A percentile compares a stretch with the other conserved stretches of the same genome.
These are phyloP conservation scores for Diaporthe australafricana DNA, from an alignment of 2,329 filamentous ascomycete genomes.

Conservation along the genomic window DNA sequence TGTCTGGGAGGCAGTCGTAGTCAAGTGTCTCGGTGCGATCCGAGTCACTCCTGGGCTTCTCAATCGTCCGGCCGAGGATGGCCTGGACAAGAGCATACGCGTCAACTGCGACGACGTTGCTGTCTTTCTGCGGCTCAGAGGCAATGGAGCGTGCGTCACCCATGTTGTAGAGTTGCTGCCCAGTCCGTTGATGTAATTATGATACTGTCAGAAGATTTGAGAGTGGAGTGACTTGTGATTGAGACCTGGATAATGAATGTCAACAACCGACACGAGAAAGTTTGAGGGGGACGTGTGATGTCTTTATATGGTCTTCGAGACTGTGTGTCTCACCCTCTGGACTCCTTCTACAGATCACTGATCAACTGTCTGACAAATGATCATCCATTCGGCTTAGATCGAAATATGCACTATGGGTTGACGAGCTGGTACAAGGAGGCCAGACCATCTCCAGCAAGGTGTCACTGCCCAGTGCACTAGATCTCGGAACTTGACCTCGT, in stretches of 20 bases:
- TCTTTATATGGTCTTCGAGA: constrained; percentile 10
- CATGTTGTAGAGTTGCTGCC: constrained; percentile 29
- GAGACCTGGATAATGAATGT: background rate
- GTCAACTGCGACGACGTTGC: constrained; percentile 46
- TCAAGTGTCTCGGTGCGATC: constrained; percentile 44
- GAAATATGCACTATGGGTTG: background rate
- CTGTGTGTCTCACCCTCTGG: too few relatives aligned
- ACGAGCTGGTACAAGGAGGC: background rate
- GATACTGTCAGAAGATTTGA: background rate
- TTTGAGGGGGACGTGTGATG: background rate
- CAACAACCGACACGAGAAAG: background rate
- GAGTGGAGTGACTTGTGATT: background rate
- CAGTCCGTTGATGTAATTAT: background rate
- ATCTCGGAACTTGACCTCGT: background rate
- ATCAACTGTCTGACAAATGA: background rate
- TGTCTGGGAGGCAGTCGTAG: constrained; percentile 48
- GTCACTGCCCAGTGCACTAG: background rate
- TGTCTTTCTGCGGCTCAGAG: constrained; percentile 26
- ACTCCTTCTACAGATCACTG: background rate
- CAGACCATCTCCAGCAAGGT: constrained; percentile 1
- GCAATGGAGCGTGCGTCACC: constrained; percentile 36
- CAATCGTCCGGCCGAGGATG: constrained; percentile 50
- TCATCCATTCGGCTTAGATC: background rate
- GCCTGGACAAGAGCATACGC: constrained; percentile 53
- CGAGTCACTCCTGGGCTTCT: constrained; percentile 40